Evolutionary conservation across 495 filamentous ascomycete species (phyloP).

Genomic region (Annulohypoxylon nitens): DNA sequence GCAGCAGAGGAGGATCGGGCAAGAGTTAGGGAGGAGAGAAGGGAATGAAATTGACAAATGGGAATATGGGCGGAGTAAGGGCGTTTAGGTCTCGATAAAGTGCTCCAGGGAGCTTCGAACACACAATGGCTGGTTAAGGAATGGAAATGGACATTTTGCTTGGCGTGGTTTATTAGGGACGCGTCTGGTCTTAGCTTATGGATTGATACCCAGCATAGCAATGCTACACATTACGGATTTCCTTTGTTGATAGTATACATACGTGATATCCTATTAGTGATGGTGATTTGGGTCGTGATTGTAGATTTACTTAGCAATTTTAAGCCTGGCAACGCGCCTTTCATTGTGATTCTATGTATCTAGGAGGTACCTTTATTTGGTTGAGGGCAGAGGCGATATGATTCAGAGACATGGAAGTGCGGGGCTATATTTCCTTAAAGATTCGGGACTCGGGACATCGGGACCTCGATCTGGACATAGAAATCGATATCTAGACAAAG

Average conservation of each 20-base stretch:
- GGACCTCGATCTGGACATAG: neutral
- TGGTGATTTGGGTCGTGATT: neutral
- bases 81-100: neutral
- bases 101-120: neutral
- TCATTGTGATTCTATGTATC: neutral
- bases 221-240: constrained; percentile 22
- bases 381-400: neutral
- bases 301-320: constrained; percentile 17
- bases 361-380: neutral
- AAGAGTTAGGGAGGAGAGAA: neutral
- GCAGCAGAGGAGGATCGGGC: constrained; percentile 18
- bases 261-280: constrained; percentile 3
- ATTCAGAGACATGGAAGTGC: neutral
- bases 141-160: constrained; percentile 6
- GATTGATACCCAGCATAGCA: constrained; percentile 21
- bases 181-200: neutral
- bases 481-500: neutral
- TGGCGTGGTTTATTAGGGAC: neutral
- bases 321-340: neutral
- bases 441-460: neutral
- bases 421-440: neutral
- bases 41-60: neutral
- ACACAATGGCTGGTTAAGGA: neutral
- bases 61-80: neutral
- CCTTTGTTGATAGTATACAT: neutral